Evolutionary conservation across 2,329 filamentous ascomycete genomes (phyloP).

Genomic region (Epichloe amarillans): DNA sequence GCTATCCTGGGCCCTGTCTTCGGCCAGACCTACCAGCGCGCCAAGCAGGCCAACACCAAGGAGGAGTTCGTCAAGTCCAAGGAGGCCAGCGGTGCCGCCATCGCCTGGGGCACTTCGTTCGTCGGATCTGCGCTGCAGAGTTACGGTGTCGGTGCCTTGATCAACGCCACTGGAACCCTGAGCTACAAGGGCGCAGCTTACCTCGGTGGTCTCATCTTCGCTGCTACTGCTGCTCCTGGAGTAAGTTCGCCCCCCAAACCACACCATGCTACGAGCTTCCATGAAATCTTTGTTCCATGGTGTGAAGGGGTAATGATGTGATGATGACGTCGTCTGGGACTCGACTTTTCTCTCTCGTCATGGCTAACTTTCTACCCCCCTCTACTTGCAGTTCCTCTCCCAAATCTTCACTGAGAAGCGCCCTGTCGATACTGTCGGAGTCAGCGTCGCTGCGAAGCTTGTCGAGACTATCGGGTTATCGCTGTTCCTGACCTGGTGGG

Average conservation of each 20-base stretch:
- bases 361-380: not conserved
- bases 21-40: slow-evolving; percentile 86
- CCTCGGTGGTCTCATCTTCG: slow-evolving; percentile 81
- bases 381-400: slow-evolving; percentile 54
- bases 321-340: not conserved
- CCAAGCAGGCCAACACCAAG: slow-evolving; percentile 82
- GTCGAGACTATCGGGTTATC: slow-evolving; percentile 89
- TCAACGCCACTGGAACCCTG: slow-evolving; percentile 89
- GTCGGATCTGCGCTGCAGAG: slow-evolving; percentile 79
- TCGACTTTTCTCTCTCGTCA: not conserved
- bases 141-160: slow-evolving; percentile 78
- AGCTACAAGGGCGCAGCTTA: slow-evolving; percentile 97
- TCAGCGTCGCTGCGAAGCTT: slow-evolving; percentile 70
- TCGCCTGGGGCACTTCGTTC: slow-evolving; percentile 82
- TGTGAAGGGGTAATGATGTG: not conserved
- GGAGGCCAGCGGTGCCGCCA: slow-evolving; percentile 76
- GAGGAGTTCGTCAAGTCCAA: slow-evolving; percentile 93
- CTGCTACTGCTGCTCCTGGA: slow-evolving; percentile 74
- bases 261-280: not conserved
- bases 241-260: slow-evolving; percentile 40
- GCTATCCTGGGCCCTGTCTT: slow-evolving; percentile 82
- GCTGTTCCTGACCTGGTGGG: slow-evolving; percentile 94
- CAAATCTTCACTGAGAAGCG: slow-evolving; percentile 87
- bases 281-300: not conserved
- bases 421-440: slow-evolving; percentile 76